phyloP scores from a whole-genome alignment of 371 early-diverging fungal genomes.

The Syncephalastrum contaminatum region DNA sequence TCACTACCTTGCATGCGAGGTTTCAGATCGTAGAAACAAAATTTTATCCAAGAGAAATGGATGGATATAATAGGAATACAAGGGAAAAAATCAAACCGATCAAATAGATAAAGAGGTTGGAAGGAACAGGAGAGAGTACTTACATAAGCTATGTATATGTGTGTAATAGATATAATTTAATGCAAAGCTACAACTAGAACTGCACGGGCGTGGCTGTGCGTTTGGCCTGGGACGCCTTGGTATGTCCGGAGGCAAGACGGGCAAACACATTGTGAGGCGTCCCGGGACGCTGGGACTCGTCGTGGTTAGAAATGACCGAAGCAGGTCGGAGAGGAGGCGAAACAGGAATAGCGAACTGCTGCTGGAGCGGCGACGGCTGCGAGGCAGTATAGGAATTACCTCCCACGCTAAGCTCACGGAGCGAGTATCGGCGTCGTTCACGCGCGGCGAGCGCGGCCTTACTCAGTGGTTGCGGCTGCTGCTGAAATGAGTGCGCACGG shows the following conservation, averaged over 20 bases:
- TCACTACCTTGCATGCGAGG: slow-evolving; percentile 3
- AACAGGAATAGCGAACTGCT: slow-evolving; percentile 14
- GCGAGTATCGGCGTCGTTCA: slow-evolving; percentile 17
- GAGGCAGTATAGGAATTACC: slow-evolving; percentile 10
- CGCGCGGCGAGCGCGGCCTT: slow-evolving; percentile 5
- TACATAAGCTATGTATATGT: too few species aligned
- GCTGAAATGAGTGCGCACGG: slow-evolving; percentile 42
- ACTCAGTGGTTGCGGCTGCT: slow-evolving; percentile 15
- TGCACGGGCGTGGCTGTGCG: slow-evolving; percentile 14
- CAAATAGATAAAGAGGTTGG: too few species aligned
- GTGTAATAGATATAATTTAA: too few species aligned
- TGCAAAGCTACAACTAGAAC: slow-evolving; percentile 3
- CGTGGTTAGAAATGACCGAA: neutral
- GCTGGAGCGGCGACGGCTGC: slow-evolving; percentile 25
- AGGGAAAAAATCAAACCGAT: too few species aligned
- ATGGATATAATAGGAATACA: too few species aligned
- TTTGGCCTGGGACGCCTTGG: slow-evolving; percentile 47
- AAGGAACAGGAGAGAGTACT: too few species aligned
- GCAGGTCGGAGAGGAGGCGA: neutral
- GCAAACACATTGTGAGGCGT: slow-evolving; percentile 35
- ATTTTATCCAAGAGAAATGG: too few species aligned
- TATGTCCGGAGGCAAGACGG: slow-evolving; percentile 38
- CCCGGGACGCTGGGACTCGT: slow-evolving; percentile 7
- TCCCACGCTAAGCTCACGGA: slow-evolving; percentile 19
- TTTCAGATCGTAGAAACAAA: too few species aligned